Percentiles rank a stretch among this genome's conserved stretches.
Evolutionary conservation across 208 protist genomes (phyloP).

Genomic region (Balamuthia mandrillaris): DNA sequence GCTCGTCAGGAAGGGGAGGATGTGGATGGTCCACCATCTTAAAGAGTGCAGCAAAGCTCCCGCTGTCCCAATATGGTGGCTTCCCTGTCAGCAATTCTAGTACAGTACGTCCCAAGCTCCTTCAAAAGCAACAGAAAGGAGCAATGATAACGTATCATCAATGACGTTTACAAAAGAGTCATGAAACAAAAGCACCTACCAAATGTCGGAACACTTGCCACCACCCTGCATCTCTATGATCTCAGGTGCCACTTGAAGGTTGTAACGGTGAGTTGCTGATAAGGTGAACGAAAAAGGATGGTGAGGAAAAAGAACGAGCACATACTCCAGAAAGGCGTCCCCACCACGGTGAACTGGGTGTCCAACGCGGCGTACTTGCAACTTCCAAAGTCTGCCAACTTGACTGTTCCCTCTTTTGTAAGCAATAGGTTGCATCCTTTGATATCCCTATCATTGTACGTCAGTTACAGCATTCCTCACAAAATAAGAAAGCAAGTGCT

Average conservation of each 20-base stretch:
- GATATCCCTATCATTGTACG: conserved; percentile 2
- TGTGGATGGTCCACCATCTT: conserved; percentile 76
- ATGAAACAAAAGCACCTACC: conserved; percentile 39
- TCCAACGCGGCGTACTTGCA: conserved; percentile 91
- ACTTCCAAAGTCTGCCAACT: conserved; percentile 95
- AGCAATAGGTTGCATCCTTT: conserved; percentile 76
- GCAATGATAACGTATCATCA: not conserved
- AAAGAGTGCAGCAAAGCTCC: conserved; percentile 79
- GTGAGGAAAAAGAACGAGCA: not conserved
- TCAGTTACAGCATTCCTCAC: not conserved
- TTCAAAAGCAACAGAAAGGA: not conserved
- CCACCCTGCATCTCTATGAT: conserved; percentile 79
- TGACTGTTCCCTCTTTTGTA: conserved; percentile 77
- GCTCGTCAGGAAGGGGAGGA: conserved; percentile 1
- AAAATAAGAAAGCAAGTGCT: not conserved
- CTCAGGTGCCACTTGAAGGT: conserved; percentile 85
- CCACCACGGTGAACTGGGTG: conserved; percentile 72
- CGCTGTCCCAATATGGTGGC: conserved; percentile 85
- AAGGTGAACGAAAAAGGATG: not conserved
- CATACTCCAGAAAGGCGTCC: conserved; percentile 84
- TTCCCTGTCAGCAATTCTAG: conserved; percentile 84
- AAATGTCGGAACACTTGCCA: conserved; percentile 79
- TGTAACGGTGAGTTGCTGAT: too few relatives aligned
- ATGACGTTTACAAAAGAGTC: not conserved
- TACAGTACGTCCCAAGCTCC: conserved; percentile 82